These are phyloP conservation scores for Byssochlamys sp. DNA, from an alignment of 2,329 filamentous ascomycete genomes.

Conservation along the genomic window DNA sequence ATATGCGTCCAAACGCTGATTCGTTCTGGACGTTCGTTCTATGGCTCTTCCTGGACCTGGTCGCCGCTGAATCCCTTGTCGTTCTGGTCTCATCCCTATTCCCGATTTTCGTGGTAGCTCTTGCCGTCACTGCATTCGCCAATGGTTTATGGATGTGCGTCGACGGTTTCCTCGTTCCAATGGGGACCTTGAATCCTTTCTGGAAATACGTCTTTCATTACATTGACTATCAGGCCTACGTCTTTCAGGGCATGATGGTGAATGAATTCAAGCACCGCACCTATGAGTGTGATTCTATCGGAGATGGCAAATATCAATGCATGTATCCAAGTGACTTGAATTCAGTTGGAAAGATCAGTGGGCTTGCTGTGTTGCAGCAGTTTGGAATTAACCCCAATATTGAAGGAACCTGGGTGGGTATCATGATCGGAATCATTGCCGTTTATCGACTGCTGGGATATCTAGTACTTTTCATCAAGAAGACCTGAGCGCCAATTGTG, in stretches of 20 bases:
- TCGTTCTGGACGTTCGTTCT: slow-evolving; percentile 71
- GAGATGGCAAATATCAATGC: slow-evolving; percentile 49
- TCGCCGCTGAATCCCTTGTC: slow-evolving; percentile 73
- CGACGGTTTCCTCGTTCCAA: slow-evolving; percentile 69
- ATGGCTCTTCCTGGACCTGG: slow-evolving; percentile 75
- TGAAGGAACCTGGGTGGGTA: slow-evolving; percentile 61
- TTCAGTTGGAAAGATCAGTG: slow-evolving; percentile 58
- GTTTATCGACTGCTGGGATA: slow-evolving; percentile 62
- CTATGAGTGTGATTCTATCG: slow-evolving; percentile 49
- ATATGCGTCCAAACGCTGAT: slow-evolving; percentile 55
- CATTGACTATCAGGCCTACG: slow-evolving; percentile 77
- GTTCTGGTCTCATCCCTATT: slow-evolving; percentile 64
- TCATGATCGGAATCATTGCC: slow-evolving; percentile 64
- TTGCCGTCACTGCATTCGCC: slow-evolving; percentile 72
- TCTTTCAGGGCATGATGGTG: slow-evolving; percentile 88
- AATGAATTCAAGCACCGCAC: slow-evolving; percentile 64
- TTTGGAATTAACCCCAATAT: slow-evolving; percentile 51
- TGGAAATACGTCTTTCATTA: slow-evolving; percentile 83
- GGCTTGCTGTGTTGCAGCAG: slow-evolving; percentile 56
- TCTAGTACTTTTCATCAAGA: not conserved
- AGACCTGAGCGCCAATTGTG: not conserved
- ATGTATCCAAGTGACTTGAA: slow-evolving; percentile 59
- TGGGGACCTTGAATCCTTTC: slow-evolving; percentile 65
- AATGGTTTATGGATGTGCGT: slow-evolving; percentile 88
- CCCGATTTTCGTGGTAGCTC: slow-evolving; percentile 68